These are phyloP conservation scores for Barnettozyma hawaiiensis DNA, from an alignment of 1,139 yeast species.

Conservation along the genomic window DNA sequence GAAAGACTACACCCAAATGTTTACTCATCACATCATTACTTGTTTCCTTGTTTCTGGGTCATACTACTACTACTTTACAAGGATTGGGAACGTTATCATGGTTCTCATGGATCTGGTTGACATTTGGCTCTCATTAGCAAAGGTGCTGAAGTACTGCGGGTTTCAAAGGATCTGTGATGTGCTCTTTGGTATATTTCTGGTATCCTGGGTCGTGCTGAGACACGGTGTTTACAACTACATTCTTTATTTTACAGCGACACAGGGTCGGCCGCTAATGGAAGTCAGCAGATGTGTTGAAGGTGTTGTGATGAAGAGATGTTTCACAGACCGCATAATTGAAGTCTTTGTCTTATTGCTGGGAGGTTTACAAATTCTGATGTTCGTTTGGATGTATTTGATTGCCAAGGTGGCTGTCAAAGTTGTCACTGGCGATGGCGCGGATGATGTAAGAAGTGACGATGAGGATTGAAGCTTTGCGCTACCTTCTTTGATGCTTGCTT, in stretches of 20 bases:
- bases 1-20: constrained; percentile 83
- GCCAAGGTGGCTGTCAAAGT: constrained; percentile 65
- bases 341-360: constrained; percentile 52
- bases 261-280: constrained; percentile 21
- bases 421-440: constrained; percentile 64
- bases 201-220: constrained; percentile 66
- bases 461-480: constrained; percentile 42
- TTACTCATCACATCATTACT: constrained; percentile 82
- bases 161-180: constrained; percentile 55
- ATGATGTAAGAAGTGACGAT: constrained; percentile 80
- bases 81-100: constrained; percentile 75
- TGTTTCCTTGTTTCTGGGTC: constrained; percentile 63
- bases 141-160: constrained; percentile 71
- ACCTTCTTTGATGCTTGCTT: background rate
- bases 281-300: constrained; percentile 22
- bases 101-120: constrained; percentile 84
- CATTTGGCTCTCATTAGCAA: constrained; percentile 64
- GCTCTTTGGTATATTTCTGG: constrained; percentile 61
- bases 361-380: constrained; percentile 59
- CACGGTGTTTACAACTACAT: constrained; percentile 73
- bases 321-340: constrained; percentile 47
- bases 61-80: constrained; percentile 63
- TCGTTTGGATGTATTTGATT: constrained; percentile 75
- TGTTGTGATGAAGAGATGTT: constrained; percentile 41
- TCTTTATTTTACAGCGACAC: constrained; percentile 44